Evolutionary conservation across 768 basidiomycete species (phyloP).

Genomic region (Austroboletus eburneus): DNA sequence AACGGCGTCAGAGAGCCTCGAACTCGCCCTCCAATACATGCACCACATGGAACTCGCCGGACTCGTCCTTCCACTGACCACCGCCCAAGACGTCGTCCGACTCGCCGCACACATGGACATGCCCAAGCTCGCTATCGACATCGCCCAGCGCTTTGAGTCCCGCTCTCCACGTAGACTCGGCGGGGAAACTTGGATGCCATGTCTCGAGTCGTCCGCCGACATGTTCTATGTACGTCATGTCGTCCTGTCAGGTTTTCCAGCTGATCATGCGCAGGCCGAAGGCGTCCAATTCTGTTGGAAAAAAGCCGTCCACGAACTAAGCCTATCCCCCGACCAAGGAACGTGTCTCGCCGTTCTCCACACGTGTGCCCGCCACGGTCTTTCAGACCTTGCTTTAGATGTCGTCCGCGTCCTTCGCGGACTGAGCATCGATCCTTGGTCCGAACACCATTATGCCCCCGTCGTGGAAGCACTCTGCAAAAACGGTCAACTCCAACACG

Average conservation of each 20-base stretch:
- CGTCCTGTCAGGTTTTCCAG: background rate
- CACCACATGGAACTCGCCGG: conserved; percentile 52
- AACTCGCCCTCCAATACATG: conserved; percentile 59
- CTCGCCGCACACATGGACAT: conserved; percentile 51
- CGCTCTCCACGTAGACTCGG: conserved; percentile 51
- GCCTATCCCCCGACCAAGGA: conserved; percentile 69
- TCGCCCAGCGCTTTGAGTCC: conserved; percentile 59
- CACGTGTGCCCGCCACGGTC: conserved; percentile 69
- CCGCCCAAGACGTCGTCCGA: conserved; percentile 49
- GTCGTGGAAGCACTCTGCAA: conserved; percentile 70
- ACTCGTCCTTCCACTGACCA: conserved; percentile 46
- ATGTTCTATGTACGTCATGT: conserved; percentile 61
- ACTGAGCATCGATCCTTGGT: conserved; percentile 42
- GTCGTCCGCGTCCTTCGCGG: conserved; percentile 54
- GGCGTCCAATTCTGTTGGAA: conserved; percentile 66
- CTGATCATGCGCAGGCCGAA: conserved; percentile 44
- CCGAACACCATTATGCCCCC: conserved; percentile 75
- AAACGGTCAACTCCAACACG: conserved; percentile 54
- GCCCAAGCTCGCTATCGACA: conserved; percentile 67
- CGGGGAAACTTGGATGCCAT: conserved; percentile 56
- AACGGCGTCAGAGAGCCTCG: conserved; percentile 48
- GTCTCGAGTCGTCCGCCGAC: conserved; percentile 62
- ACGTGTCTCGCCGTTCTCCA: conserved; percentile 64
- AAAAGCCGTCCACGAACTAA: conserved; percentile 46
- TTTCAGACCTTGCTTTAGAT: conserved; percentile 63